Evolutionary conservation across 1,284 basidiomycete genomes (phyloP).

Genomic region (Ceratobasidium papillatum): DNA sequence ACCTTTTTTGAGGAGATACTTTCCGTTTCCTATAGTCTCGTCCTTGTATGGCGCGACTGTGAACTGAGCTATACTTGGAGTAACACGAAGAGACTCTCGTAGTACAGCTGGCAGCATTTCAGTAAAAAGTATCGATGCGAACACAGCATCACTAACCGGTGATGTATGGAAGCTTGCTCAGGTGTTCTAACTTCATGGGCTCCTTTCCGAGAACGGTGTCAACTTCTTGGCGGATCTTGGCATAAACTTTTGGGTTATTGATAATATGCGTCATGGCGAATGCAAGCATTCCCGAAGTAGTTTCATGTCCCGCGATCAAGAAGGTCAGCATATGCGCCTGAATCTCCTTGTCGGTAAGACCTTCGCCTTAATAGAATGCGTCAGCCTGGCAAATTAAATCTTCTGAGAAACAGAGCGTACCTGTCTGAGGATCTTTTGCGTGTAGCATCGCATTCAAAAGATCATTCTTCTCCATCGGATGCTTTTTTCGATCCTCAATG

Average conservation of each 20-base stretch:
- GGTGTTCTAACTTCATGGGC: conserved; percentile 44
- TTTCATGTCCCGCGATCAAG: conserved; percentile 51
- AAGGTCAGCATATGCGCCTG: conserved; percentile 49
- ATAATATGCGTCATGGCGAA: conserved; percentile 49
- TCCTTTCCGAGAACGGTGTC: conserved; percentile 47
- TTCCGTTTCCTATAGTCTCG: conserved; percentile 45
- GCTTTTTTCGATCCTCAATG: conserved; percentile 29
- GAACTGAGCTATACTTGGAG: conserved; percentile 47
- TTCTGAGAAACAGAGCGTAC: not conserved
- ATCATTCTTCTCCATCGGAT: conserved; percentile 47
- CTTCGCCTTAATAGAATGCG: conserved; percentile 43
- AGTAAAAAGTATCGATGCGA: not conserved
- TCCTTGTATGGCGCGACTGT: conserved; percentile 44
- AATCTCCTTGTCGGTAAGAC: conserved; percentile 47
- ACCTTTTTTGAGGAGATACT: conserved; percentile 47
- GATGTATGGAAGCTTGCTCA: conserved; percentile 49
- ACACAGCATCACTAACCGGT: conserved; percentile 42
- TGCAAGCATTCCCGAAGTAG: conserved; percentile 47
- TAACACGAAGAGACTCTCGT: conserved; percentile 49
- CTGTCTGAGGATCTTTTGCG: conserved; percentile 49
- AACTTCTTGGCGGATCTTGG: conserved; percentile 49
- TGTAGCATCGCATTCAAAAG: conserved; percentile 51
- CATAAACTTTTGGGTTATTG: conserved; percentile 47
- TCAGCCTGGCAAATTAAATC: not conserved
- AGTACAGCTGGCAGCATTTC: conserved; percentile 41